Percentiles rank a stretch among this genome's conserved stretches.
These are phyloP conservation scores for Ascochyta pisi DNA, from an alignment of 2,329 filamentous ascomycete genomes.

Conservation along the genomic window DNA sequence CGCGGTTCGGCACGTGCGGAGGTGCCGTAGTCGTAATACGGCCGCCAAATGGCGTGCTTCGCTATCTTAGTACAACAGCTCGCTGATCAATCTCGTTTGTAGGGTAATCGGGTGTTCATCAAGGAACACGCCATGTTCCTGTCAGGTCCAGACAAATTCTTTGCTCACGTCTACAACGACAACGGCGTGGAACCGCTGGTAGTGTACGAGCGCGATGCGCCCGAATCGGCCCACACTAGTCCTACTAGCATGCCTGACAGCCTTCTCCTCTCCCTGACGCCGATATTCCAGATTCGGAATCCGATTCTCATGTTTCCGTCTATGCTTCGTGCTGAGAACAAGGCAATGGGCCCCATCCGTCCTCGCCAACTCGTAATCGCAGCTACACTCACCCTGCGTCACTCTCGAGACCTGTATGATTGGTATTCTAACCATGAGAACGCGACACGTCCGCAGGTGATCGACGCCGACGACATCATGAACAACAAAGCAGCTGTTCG, in stretches of 20 bases:
- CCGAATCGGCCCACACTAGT: slow-evolving; percentile 14
- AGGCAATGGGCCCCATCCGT: not conserved
- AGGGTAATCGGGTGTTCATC: slow-evolving; percentile 22
- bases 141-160: slow-evolving; percentile 17
- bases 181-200: not conserved
- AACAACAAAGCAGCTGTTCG: slow-evolving; percentile 13
- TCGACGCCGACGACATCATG: slow-evolving; percentile 30
- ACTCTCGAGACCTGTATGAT: slow-evolving; percentile 14
- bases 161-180: slow-evolving; percentile 7
- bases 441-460: slow-evolving; percentile 4
- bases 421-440: slow-evolving; percentile 17
- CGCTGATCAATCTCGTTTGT: not conserved
- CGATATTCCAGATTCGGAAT: slow-evolving; percentile 28
- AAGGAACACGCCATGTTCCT: slow-evolving; percentile 24
- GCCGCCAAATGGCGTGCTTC: slow-evolving; percentile 17
- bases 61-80: not conserved
- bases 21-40: slow-evolving; percentile 1
- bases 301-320: slow-evolving; percentile 26
- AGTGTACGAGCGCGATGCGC: slow-evolving; percentile 12
- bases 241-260: slow-evolving; percentile 22
- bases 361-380: not conserved
- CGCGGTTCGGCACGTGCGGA: not conserved
- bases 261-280: slow-evolving; percentile 21
- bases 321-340: slow-evolving; percentile 18
- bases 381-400: not conserved